phyloP scores from a whole-genome alignment of 2,329 filamentous ascomycete genomes.

The Chaetomium globosum region DNA sequence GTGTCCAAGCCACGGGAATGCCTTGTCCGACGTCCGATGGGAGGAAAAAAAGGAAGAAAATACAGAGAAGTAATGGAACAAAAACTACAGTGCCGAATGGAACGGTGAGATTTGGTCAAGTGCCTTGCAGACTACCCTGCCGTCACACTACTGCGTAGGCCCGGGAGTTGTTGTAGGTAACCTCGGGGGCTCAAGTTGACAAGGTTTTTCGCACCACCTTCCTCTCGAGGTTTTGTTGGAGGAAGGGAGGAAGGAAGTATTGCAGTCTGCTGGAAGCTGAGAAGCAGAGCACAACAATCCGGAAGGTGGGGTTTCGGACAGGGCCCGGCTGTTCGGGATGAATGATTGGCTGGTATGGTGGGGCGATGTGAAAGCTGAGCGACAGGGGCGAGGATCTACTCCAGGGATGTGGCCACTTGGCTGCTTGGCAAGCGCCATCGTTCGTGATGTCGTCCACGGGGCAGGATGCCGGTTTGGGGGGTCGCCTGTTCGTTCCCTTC shows the following conservation, averaged over 20 bases:
- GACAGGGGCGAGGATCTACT: neutral
- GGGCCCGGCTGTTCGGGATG: neutral
- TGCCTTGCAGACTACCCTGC: neutral
- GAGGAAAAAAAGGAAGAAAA: neutral
- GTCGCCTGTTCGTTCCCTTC: neutral
- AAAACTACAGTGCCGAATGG: neutral
- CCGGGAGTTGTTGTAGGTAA: neutral
- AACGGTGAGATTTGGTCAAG: slow-evolving; percentile 7
- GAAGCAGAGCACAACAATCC: neutral
- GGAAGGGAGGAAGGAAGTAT: too few species aligned
- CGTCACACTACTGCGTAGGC: neutral
- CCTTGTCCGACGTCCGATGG: neutral
- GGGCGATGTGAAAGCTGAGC: neutral
- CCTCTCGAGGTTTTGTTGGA: neutral
- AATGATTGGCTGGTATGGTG: neutral
- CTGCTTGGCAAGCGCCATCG: neutral
- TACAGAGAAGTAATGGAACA: neutral
- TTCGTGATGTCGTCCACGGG: neutral
- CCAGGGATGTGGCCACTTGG: slow-evolving; percentile 2
- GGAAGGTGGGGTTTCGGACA: slow-evolving; percentile 1
- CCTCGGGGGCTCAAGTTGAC: neutral
- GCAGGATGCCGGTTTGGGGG: neutral
- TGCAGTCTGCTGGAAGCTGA: neutral
- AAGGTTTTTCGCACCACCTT: neutral
- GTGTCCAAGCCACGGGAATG: slow-evolving; percentile 10